Conservation (phyloP, 176 grass and related monocot genomes). For the Musa acuminata region DNA sequence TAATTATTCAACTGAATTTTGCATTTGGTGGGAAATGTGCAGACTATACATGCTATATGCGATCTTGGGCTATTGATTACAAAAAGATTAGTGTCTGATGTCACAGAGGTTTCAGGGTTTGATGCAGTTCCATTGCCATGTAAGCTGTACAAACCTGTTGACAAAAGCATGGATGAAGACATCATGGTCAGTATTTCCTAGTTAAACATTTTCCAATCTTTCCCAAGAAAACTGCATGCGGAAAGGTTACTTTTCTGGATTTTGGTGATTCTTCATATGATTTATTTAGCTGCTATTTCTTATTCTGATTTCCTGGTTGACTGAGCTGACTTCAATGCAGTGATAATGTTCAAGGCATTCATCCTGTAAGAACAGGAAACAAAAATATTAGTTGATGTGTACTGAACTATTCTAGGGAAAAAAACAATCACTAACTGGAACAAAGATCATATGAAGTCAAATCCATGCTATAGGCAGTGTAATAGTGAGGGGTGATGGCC, state of each 20-base stretch:
- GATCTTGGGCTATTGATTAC: conserved; percentile 73
- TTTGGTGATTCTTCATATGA: no score
- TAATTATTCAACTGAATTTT: neutral
- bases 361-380: neutral
- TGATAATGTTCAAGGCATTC: neutral
- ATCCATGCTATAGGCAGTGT: no score
- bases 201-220: conserved; percentile 5
- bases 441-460: no score
- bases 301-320: no score
- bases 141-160: conserved; percentile 42
- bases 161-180: conserved; percentile 49
- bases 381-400: neutral
- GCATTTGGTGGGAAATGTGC: conserved; percentile 19
- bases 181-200: conserved; percentile 39
- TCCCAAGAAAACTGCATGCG: neutral
- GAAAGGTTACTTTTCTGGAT: neutral
- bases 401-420: neutral
- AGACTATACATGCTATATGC: conserved; percentile 82
- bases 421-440: no score
- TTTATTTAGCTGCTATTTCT: no score
- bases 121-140: conserved; percentile 58
- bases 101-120: conserved; percentile 34
- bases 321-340: no score
- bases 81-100: conserved; percentile 57
- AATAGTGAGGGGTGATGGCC: no score